Evolutionary conservation across 106 monocot species (phyloP).

Genomic region (Allium sativum): DNA sequence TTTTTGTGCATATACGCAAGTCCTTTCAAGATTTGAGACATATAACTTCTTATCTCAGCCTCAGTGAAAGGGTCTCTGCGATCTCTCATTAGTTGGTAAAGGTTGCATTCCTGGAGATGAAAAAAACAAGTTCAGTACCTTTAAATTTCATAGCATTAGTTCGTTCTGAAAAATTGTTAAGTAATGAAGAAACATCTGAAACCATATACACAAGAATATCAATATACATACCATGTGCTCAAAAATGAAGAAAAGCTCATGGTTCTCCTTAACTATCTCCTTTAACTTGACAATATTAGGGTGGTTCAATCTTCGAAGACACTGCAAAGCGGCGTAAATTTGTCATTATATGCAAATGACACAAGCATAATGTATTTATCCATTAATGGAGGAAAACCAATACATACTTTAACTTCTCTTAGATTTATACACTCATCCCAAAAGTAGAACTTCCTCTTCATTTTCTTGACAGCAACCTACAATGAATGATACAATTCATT

Average conservation of each 20-base stretch:
- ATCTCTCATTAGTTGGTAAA: constrained; percentile 73
- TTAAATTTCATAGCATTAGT: not conserved
- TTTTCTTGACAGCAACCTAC: constrained; percentile 90
- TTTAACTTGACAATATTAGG: constrained; percentile 71
- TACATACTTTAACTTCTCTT: constrained; percentile 66
- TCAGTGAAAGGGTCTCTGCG: constrained; percentile 41
- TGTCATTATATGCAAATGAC: not conserved
- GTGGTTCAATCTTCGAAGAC: constrained; percentile 53
- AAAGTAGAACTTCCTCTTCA: constrained; percentile 72
- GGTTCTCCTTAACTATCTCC: constrained; percentile 55
- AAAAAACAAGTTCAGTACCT: not conserved
- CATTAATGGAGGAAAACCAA: not conserved
- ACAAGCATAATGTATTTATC: not conserved
- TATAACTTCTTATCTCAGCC: constrained; percentile 52
- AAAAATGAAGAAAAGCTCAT: constrained; percentile 73
- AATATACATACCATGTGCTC: constrained; percentile 50
- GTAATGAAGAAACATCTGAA: not conserved
- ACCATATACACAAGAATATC: not conserved
- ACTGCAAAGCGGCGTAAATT: constrained; percentile 23
- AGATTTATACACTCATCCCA: constrained; percentile 78
- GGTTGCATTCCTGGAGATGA: constrained; percentile 57
- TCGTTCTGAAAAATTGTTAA: not conserved
- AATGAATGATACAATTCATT: not conserved
- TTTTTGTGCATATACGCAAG: constrained; percentile 81
- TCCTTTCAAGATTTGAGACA: constrained; percentile 77